These are phyloP conservation scores for Mycena epipterygia DNA, from an alignment of 768 basidiomycete species.

Conservation along the genomic window DNA sequence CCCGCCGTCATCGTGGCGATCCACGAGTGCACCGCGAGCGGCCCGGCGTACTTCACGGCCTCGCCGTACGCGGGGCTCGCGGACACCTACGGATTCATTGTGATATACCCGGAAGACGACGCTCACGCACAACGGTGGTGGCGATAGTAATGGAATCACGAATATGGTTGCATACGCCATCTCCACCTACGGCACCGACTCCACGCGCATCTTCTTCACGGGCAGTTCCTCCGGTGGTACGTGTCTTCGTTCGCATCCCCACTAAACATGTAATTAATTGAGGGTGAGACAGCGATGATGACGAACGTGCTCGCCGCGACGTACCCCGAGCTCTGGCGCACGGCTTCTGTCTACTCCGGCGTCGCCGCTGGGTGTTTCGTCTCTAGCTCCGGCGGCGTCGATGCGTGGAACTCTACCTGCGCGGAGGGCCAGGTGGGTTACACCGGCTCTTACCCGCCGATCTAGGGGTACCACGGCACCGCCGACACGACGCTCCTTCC, in stretches of 20 bases:
- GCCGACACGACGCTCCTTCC: no score
- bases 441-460: constrained; percentile 62
- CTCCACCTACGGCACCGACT: constrained; percentile 59
- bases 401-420: constrained; percentile 66
- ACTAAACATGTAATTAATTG: background rate
- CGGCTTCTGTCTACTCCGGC: constrained; percentile 64
- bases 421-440: no score
- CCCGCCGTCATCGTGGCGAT: constrained; percentile 67
- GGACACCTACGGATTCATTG: constrained; percentile 63
- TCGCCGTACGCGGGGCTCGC: constrained; percentile 65
- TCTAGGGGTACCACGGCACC: constrained; percentile 72
- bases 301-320: constrained; percentile 67
- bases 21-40: constrained; percentile 66
- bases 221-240: constrained; percentile 64
- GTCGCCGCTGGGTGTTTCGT: constrained; percentile 68
- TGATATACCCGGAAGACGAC: constrained; percentile 64
- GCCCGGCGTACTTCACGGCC: constrained; percentile 63
- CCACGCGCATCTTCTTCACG: constrained; percentile 63
- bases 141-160: constrained; percentile 67
- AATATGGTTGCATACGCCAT: constrained; percentile 64
- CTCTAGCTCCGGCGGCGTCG: constrained; percentile 50
- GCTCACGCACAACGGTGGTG: constrained; percentile 67
- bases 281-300: constrained; percentile 61
- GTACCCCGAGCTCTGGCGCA: constrained; percentile 67
- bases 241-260: no score